Percentiles rank a stretch among this genome's conserved stretches.
These are phyloP conservation scores for Pseudisothecium myosuroides DNA, from an alignment of 225 moss, liverwort and hornwort species.

Conservation along the genomic window DNA sequence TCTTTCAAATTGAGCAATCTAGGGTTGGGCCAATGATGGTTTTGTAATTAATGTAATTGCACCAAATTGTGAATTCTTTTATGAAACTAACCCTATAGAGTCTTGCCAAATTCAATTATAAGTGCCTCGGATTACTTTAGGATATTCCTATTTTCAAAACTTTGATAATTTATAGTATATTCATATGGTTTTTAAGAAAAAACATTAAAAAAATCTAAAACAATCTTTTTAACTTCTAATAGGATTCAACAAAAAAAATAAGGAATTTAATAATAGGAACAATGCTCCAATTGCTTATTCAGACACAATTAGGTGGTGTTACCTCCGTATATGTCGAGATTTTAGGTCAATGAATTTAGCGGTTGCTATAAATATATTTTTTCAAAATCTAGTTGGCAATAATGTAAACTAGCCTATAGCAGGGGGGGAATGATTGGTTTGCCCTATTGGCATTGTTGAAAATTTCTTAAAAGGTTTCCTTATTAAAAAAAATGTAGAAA, in stretches of 20 bases:
- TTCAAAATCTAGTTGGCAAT: not conserved
- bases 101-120: not conserved
- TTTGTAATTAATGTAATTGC: not conserved
- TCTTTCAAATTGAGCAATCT: not conserved
- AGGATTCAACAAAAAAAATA: not conserved
- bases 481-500: too few relatives aligned
- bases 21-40: not conserved
- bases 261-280: not conserved
- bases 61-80: not conserved
- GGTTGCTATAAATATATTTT: not conserved
- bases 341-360: not conserved
- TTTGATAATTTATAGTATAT: too few relatives aligned
- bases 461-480: not conserved
- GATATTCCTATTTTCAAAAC: not conserved
- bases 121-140: fast-evolving
- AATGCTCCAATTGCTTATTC: not conserved
- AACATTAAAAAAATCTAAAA: not conserved
- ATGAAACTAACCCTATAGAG: not conserved
- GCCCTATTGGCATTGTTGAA: not conserved
- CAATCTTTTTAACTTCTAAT: too few relatives aligned
- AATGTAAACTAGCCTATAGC: too few relatives aligned
- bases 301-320: fast-evolving
- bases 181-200: not conserved
- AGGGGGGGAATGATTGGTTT: fast-evolving
- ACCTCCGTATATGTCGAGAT: fast-evolving